phyloP scores from a whole-genome alignment of 768 basidiomycete genomes.

The Suillus subalutaceus region DNA sequence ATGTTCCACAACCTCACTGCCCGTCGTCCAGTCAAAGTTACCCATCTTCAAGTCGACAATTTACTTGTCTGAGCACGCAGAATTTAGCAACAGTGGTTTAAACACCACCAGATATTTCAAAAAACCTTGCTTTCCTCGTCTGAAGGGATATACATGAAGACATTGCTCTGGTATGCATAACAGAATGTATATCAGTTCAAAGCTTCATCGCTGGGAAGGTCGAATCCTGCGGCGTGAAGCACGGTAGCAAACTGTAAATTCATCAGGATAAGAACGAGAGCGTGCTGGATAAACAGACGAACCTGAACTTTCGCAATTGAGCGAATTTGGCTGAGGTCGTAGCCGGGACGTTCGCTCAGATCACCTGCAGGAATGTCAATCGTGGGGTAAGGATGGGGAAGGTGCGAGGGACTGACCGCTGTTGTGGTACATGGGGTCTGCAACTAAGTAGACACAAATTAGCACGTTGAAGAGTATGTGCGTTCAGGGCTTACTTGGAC shows the following conservation, averaged over 20 bases:
- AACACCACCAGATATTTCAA: not conserved
- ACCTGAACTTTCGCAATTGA: slow-evolving; percentile 90
- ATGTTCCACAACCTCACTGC: too few relatives aligned
- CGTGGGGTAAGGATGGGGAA: not conserved
- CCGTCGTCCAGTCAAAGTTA: too few relatives aligned
- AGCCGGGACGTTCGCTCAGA: slow-evolving; percentile 75
- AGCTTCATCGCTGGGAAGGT: slow-evolving; percentile 29
- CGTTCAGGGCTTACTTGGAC: slow-evolving; percentile 52
- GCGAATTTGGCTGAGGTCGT: slow-evolving; percentile 80
- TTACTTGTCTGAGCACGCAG: too few relatives aligned
- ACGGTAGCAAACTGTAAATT: slow-evolving; percentile 66
- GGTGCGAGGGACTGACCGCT: slow-evolving; percentile 48
- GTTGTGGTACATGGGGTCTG: slow-evolving; percentile 90
- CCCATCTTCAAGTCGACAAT: too few relatives aligned
- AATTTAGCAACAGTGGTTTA: not conserved
- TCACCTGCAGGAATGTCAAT: slow-evolving; percentile 54
- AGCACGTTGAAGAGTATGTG: not conserved
- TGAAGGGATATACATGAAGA: not conserved
- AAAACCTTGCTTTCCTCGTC: not conserved
- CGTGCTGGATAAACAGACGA: slow-evolving; percentile 19
- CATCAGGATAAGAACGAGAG: not conserved
- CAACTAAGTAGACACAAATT: slow-evolving; percentile 48
- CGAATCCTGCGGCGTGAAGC: slow-evolving; percentile 69
- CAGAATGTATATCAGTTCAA: slow-evolving; percentile 5
- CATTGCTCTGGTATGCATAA: not conserved